These are phyloP conservation scores for Oryza officinalis DNA, from an alignment of 176 grass and related monocot genomes.

Conservation along the genomic window DNA sequence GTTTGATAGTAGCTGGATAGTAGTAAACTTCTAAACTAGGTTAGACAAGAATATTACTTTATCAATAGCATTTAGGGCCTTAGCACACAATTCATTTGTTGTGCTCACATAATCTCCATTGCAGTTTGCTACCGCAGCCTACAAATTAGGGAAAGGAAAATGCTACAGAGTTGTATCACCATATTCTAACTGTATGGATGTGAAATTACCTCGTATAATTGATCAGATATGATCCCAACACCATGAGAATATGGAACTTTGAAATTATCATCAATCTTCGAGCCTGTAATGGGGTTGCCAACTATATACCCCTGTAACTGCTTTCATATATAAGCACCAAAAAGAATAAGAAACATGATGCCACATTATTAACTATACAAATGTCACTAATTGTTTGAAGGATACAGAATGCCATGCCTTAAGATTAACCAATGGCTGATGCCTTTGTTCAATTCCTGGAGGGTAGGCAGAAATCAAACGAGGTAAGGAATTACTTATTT, in stretches of 20 bases:
- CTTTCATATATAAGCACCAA: neutral
- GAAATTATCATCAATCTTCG: constrained; percentile 29
- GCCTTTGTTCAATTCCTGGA: constrained; percentile 41
- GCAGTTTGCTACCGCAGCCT: constrained; percentile 32
- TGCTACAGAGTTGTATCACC: neutral
- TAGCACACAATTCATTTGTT: constrained; percentile 22
- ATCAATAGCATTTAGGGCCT: constrained; percentile 5
- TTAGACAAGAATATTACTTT: constrained; percentile 10
- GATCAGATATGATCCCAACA: constrained; percentile 47
- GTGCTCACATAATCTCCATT: constrained; percentile 38
- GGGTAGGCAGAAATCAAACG: neutral
- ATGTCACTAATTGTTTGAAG: too few relatives aligned
- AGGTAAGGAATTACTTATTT: too few relatives aligned
- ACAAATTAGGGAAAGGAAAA: neutral
- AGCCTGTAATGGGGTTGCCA: constrained; percentile 47
- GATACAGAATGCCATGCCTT: constrained; percentile 23
- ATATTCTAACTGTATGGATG: neutral
- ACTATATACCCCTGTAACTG: constrained; percentile 51
- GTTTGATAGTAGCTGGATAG: neutral
- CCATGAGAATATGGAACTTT: constrained; percentile 41
- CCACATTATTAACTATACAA: too few relatives aligned
- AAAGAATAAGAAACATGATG: neutral
- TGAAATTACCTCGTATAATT: constrained; percentile 18
- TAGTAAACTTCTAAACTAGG: neutral
- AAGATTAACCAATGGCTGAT: constrained; percentile 46